Evolutionary conservation across 306 rosid species (phyloP).

Genomic region (Heteromeles arbutifolia): DNA sequence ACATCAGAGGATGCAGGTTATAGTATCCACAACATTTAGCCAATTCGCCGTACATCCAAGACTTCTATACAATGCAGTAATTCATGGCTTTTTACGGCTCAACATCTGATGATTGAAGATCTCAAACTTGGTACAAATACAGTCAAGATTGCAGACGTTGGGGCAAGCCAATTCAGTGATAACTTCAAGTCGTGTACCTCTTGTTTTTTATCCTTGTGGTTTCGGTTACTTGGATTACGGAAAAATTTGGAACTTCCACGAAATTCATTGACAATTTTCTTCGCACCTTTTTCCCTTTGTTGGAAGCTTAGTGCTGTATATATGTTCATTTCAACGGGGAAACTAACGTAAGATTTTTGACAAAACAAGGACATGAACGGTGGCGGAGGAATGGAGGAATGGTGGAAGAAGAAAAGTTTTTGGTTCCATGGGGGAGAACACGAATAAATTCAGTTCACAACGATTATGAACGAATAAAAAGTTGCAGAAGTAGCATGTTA

Average conservation of each 20-base stretch:
- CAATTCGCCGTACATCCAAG: slow-evolving; percentile 8
- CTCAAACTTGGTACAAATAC: neutral
- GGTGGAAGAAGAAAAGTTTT: too few species aligned
- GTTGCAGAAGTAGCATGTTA: neutral
- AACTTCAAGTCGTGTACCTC: neutral
- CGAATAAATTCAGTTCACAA: neutral
- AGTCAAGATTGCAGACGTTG: neutral
- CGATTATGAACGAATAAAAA: too few species aligned
- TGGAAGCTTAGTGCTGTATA: too few species aligned
- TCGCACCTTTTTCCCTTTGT: too few species aligned
- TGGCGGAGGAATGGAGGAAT: too few species aligned
- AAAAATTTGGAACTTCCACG: too few species aligned
- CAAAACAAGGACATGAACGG: too few species aligned
- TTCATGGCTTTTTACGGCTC: neutral
- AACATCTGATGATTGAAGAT: neutral
- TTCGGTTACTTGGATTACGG: too few species aligned
- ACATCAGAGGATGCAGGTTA: slow-evolving; percentile 71
- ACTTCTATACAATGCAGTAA: neutral
- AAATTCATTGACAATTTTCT: too few species aligned
- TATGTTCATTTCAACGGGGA: too few species aligned
- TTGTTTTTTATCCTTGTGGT: neutral
- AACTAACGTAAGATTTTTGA: too few species aligned
- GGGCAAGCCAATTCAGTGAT: neutral
- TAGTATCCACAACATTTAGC: slow-evolving; percentile 62
- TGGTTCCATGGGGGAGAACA: too few species aligned